These are phyloP conservation scores for Phallus indusiatus DNA, from an alignment of 768 basidiomycete species.

Conservation along the genomic window DNA sequence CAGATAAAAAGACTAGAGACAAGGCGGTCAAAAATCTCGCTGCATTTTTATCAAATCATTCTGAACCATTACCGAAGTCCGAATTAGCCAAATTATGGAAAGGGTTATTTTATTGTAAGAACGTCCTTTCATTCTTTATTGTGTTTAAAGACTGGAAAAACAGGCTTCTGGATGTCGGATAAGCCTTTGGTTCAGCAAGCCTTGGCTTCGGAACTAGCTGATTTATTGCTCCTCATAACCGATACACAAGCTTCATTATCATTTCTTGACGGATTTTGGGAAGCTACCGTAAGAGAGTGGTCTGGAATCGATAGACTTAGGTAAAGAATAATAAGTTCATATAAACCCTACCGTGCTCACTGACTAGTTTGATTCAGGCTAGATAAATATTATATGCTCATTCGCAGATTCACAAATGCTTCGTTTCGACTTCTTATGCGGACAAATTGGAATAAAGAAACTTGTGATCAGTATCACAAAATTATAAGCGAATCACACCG, in stretches of 20 bases:
- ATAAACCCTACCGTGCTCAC: slow-evolving; percentile 14
- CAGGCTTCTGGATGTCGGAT: slow-evolving; percentile 99
- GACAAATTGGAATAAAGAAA: slow-evolving; percentile 50
- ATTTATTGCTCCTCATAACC: slow-evolving; percentile 64
- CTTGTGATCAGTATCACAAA: slow-evolving; percentile 52
- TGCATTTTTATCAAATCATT: slow-evolving; percentile 64
- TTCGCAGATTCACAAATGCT: slow-evolving; percentile 80
- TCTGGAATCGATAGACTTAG: slow-evolving; percentile 82
- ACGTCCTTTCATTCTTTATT: neutral
- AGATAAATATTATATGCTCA: slow-evolving; percentile 96
- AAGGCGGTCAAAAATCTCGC: slow-evolving; percentile 77
- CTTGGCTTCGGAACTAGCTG: slow-evolving; percentile 76
- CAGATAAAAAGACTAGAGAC: slow-evolving; percentile 89
- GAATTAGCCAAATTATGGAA: slow-evolving; percentile 97
- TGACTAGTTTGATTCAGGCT: slow-evolving; percentile 44
- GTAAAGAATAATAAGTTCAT: slow-evolving; percentile 35
- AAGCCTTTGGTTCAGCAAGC: slow-evolving; percentile 94
- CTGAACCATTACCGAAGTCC: slow-evolving; percentile 47
- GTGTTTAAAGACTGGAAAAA: neutral
- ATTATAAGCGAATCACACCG: slow-evolving; percentile 64
- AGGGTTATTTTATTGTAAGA: slow-evolving; percentile 90
- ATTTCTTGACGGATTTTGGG: slow-evolving; percentile 89
- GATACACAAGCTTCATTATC: slow-evolving; percentile 47
- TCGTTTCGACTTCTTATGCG: slow-evolving; percentile 73
- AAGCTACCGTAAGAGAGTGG: slow-evolving; percentile 86